phyloP scores from a whole-genome alignment of 2,329 filamentous ascomycete species.

The Neofusicoccum umdonicola region DNA sequence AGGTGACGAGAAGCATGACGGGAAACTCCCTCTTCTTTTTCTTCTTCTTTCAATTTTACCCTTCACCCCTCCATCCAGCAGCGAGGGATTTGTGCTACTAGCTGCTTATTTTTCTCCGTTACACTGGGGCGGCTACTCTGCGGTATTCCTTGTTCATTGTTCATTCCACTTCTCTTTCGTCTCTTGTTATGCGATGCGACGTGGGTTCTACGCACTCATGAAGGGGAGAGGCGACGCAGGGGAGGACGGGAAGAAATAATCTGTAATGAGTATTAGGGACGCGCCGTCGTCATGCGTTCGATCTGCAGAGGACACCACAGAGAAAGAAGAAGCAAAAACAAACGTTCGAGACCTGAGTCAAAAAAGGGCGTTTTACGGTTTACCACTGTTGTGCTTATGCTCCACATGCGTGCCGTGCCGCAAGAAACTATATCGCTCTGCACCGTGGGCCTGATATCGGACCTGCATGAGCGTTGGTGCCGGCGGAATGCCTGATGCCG shows the following conservation, averaged over 20 bases:
- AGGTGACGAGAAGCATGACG: conserved; percentile 11
- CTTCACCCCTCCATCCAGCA: neutral
- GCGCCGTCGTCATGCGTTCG: neutral
- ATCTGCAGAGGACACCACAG: neutral
- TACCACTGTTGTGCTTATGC: too few relatives aligned
- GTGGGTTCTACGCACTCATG: neutral
- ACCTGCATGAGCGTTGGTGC: neutral
- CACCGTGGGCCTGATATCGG: too few relatives aligned
- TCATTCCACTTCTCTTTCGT: neutral
- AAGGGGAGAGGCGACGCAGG: neutral
- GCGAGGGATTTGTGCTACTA: conserved; percentile 13
- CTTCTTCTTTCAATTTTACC: neutral
- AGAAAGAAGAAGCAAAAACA: neutral
- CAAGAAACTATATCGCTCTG: neutral
- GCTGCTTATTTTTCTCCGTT: conserved; percentile 5
- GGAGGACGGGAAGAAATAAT: conserved; percentile 14
- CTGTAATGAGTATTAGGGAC: conserved; percentile 26
- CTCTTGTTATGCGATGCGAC: neutral
- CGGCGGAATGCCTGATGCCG: neutral
- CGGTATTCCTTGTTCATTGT: conserved; percentile 10
- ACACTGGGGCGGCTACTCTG: neutral
- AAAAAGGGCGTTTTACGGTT: too few relatives aligned
- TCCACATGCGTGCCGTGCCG: neutral
- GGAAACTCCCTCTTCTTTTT: neutral
- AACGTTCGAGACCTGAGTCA: neutral